phyloP scores from a whole-genome alignment of 768 basidiomycete species.

The Lactarius trivialis region DNA sequence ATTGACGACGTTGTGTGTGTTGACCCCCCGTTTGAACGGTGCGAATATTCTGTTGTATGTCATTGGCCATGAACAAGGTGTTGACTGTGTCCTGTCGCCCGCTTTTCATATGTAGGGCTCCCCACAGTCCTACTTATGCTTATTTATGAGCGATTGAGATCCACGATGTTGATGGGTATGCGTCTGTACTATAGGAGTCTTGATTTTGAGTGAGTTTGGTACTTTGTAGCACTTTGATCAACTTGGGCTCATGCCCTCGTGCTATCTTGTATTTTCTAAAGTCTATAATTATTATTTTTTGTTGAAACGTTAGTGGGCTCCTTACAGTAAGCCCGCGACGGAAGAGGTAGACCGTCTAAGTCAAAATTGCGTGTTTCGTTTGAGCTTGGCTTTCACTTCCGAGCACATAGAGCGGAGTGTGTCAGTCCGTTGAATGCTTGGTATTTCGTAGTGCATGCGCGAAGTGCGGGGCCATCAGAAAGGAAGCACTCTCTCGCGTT shows the following conservation, averaged over 20 bases:
- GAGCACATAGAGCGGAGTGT: neutral
- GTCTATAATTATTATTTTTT: slow-evolving; percentile 1
- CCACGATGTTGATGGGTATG: neutral
- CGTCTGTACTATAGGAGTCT: slow-evolving; percentile 10
- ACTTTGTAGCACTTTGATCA: slow-evolving; percentile 15
- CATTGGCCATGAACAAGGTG: slow-evolving; percentile 19
- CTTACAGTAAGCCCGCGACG: too few species aligned
- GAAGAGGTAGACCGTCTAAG: neutral
- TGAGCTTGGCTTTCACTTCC: neutral
- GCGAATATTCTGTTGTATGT: slow-evolving; percentile 23
- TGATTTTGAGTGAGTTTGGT: slow-evolving; percentile 6
- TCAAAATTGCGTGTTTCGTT: neutral
- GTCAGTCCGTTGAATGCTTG: neutral
- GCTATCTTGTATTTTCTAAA: slow-evolving; percentile 11
- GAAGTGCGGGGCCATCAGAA: neutral
- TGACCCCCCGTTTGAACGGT: slow-evolving; percentile 49
- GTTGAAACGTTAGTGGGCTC: neutral
- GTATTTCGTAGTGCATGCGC: neutral
- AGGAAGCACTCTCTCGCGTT: neutral
- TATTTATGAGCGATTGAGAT: slow-evolving; percentile 21
- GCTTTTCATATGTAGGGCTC: slow-evolving; percentile 21
- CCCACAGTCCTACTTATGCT: slow-evolving; percentile 25
- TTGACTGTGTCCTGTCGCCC: slow-evolving; percentile 16
- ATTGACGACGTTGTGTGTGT: slow-evolving; percentile 57
- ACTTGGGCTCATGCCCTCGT: neutral